Percentiles rank a stretch among this genome's conserved stretches.
phyloP scores from a whole-genome alignment of 1,284 basidiomycete genomes.

The Ustilago cynodontis region DNA sequence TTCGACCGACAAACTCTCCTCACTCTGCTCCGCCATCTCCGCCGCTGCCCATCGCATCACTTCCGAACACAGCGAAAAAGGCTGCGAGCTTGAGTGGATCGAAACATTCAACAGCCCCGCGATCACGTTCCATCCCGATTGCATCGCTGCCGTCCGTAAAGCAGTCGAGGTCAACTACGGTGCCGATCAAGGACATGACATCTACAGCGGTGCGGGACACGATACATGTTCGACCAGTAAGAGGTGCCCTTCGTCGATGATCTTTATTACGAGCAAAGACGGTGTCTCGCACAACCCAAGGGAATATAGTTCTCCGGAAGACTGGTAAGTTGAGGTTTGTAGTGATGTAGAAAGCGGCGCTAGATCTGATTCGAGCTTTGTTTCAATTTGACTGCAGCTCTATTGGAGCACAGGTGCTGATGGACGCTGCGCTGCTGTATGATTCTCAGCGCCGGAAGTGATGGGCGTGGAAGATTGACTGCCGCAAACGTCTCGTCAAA shows the following conservation, averaged over 20 bases:
- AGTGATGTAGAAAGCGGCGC: neutral
- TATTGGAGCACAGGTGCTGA: conserved; percentile 50
- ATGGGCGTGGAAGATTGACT: neutral
- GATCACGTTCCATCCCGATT: conserved; percentile 43
- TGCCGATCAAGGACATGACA: conserved; percentile 26
- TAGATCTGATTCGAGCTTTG: neutral
- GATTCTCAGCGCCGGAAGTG: conserved; percentile 29
- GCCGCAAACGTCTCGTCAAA: too few species aligned
- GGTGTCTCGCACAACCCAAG: conserved; percentile 47
- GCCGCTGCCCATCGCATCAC: conserved; percentile 26
- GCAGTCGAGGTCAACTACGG: conserved; percentile 38
- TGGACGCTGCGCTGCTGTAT: conserved; percentile 47
- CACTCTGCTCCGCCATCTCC: conserved; percentile 33
- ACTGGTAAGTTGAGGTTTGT: conserved; percentile 26
- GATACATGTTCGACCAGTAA: conserved; percentile 52
- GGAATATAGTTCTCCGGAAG: conserved; percentile 43
- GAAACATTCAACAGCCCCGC: conserved; percentile 45
- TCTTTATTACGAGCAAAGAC: conserved; percentile 50
- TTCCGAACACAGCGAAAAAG: conserved; percentile 31
- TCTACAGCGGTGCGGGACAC: conserved; percentile 51
- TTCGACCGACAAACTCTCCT: conserved; percentile 22
- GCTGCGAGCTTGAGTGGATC: conserved; percentile 37
- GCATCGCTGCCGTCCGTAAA: conserved; percentile 37
- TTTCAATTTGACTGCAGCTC: conserved; percentile 17
- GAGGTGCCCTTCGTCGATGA: conserved; percentile 46